Evolutionary conservation across 2,329 filamentous ascomycete species (phyloP).

Genomic region (Gyromitra esculenta): DNA sequence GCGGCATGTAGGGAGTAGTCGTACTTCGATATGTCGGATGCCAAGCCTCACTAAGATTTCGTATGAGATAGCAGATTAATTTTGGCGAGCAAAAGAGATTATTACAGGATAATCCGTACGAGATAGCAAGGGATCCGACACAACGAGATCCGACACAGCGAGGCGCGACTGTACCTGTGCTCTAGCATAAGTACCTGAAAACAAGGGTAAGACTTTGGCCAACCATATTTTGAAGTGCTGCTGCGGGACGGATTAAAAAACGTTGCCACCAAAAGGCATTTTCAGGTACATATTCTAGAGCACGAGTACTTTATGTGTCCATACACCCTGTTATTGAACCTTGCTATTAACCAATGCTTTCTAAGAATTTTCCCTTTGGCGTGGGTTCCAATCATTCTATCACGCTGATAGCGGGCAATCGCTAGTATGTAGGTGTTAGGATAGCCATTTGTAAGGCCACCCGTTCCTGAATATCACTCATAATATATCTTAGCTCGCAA

Average conservation of each 20-base stretch:
- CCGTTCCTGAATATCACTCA: conserved; percentile 28
- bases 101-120: too few relatives aligned
- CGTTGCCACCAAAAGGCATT: too few relatives aligned
- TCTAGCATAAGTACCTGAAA: too few relatives aligned
- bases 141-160: too few relatives aligned
- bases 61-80: not conserved
- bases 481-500: not conserved
- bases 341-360: not conserved
- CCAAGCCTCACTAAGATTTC: too few relatives aligned
- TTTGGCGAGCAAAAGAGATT: not conserved
- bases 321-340: not conserved
- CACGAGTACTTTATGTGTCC: too few relatives aligned
- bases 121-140: too few relatives aligned
- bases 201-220: too few relatives aligned
- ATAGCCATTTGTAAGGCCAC: conserved; percentile 1
- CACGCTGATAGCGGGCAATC: not conserved
- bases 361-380: not conserved
- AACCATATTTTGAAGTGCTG: too few relatives aligned
- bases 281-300: too few relatives aligned
- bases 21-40: not conserved
- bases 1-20: not conserved
- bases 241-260: too few relatives aligned
- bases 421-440: not conserved
- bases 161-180: too few relatives aligned
- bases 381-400: not conserved